Base-by-base conservation (phyloP, 805 yeast species). In the Torulaspora quercuum region DNA sequence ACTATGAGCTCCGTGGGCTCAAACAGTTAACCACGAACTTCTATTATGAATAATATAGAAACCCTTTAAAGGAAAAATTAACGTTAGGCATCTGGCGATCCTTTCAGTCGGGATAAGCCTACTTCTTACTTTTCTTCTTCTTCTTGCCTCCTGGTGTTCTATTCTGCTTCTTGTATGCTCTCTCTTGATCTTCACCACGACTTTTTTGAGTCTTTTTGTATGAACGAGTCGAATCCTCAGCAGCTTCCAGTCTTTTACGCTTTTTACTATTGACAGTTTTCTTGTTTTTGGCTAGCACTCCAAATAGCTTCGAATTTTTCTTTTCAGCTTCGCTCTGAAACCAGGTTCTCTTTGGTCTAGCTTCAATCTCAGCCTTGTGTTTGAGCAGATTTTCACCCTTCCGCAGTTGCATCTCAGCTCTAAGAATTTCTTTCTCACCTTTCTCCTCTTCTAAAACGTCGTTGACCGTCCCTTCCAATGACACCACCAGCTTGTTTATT, bases 321-420 rank as follows among this genome's bases (percentile, higher is more conserved):
- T 69, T 65, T 21, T 72, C 76, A 33, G 62, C 55, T 39, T 56
- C 71, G 35, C 63, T 69, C 64, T 86, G 90, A 62, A 92, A 90
- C 99, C 99, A 92, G 0, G 98, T 92, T 67, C 99, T 78, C 63
- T 76, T 87, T 21, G 98, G 97, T 55, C 97, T 76, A 1, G 95
- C 68, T 47, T 76, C 73, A 55, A 92, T 92, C 63, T 92, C 97
- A 35, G 75, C 75, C 48, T 78, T 76, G 52, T 84, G 88, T 55
- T 75, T 82, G 45, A 92, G 65, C 59, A 92, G 52, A 61, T 92
- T 92, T 53, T 82, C 83, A 39, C 95, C 95, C 61, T 83, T 86
- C 46, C 73, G 75, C 30, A 90, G 63, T 59, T 92, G 92, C 83
- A 87, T 82, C 67, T 92, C 98, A 1, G 97, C 97, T 37, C 75